These are phyloP conservation scores for Globisporangium iwayamae DNA, from an alignment of 352 stramenopile species.

Conservation along the genomic window DNA sequence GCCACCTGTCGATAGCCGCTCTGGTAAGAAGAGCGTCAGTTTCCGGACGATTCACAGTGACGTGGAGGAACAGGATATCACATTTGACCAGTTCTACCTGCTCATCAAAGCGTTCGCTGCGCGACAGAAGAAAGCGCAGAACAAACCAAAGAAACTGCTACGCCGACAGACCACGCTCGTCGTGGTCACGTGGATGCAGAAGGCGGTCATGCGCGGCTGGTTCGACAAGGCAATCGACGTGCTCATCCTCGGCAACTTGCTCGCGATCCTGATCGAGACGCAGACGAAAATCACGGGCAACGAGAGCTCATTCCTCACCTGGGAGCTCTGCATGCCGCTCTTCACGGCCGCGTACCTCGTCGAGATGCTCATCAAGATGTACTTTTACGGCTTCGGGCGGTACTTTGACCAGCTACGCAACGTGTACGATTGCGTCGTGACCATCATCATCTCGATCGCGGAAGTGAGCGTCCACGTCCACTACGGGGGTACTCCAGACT, in stretches of 20 bases:
- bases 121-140: conserved; percentile 18
- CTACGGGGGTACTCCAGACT: conserved; percentile 31
- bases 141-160: conserved; percentile 18
- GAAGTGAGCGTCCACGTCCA: conserved; percentile 56
- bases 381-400: conserved; percentile 38
- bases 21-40: conserved; percentile 5
- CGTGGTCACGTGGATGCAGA: conserved; percentile 22
- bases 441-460: conserved; percentile 45
- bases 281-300: conserved; percentile 39
- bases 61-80: conserved; percentile 19
- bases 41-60: conserved; percentile 1
- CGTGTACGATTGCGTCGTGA: conserved; percentile 82
- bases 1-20: not conserved
- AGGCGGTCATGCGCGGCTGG: conserved; percentile 24
- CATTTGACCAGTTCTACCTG: conserved; percentile 26
- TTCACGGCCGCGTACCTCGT: conserved; percentile 71
- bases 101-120: conserved; percentile 28
- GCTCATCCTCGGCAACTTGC: conserved; percentile 40
- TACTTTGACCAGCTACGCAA: conserved; percentile 75
- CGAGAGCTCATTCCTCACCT: conserved; percentile 22
- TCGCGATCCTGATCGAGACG: conserved; percentile 48
- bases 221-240: conserved; percentile 38
- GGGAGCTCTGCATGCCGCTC: conserved; percentile 54
- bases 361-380: conserved; percentile 84
- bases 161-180: conserved; percentile 6